phyloP scores from a whole-genome alignment of 257 asterid genomes.

The Przewalskia tangutica region DNA sequence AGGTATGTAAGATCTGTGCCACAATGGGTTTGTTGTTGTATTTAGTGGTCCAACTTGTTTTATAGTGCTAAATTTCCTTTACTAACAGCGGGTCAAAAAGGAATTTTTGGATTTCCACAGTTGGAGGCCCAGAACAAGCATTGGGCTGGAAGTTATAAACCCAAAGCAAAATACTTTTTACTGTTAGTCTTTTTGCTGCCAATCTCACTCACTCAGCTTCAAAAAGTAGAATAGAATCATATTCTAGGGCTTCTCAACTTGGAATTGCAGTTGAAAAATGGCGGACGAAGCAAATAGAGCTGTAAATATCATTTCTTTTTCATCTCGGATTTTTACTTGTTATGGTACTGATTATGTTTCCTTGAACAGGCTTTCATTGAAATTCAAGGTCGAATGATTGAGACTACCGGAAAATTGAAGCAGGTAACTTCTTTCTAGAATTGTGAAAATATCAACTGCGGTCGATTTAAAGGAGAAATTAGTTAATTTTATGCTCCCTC shows the following conservation, averaged over 20 bases:
- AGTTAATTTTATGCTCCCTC: background rate
- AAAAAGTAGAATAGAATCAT: background rate
- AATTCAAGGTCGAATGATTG: constrained; percentile 91
- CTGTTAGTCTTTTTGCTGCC: background rate
- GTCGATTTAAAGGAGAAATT: background rate
- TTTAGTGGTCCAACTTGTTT: no score
- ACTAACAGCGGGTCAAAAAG: no score
- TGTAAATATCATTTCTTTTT: constrained; percentile 25
- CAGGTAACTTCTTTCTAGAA: constrained; percentile 32
- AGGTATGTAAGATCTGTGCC: no score
- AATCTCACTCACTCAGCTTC: background rate
- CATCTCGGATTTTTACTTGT: background rate
- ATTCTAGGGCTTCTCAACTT: constrained; percentile 6
- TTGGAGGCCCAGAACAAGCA: background rate
- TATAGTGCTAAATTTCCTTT: no score
- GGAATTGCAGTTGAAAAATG: constrained; percentile 30
- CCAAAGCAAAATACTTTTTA: background rate
- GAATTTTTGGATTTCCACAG: no score
- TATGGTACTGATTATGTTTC: background rate
- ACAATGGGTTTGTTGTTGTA: no score
- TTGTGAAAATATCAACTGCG: background rate
- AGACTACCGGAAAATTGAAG: constrained; percentile 74
- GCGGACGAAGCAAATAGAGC: constrained; percentile 77
- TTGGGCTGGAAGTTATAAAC: background rate
- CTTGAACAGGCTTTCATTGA: constrained; percentile 66